Evolutionary conservation across 495 filamentous ascomycete species (phyloP).

Genomic region (Talaromyces thailandensis): DNA sequence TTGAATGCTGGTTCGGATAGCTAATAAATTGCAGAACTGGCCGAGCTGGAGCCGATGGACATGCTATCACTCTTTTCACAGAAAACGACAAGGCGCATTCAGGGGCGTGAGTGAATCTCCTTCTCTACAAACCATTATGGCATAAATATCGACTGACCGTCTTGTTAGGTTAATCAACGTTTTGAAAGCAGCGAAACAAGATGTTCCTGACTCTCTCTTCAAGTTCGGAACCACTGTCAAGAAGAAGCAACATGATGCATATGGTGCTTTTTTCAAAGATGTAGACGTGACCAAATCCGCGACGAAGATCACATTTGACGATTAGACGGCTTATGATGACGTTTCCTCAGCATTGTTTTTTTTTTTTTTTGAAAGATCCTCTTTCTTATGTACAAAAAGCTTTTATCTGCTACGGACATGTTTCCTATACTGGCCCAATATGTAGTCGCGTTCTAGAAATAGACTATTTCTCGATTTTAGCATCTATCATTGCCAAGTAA

Average conservation of each 20-base stretch:
- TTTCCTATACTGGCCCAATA: slow-evolving; percentile 38
- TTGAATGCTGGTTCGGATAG: neutral
- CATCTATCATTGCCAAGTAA: slow-evolving; percentile 7
- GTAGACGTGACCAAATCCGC: slow-evolving; percentile 65
- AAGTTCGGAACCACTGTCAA: slow-evolving; percentile 98
- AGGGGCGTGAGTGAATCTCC: slow-evolving; percentile 55
- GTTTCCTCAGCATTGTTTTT: neutral
- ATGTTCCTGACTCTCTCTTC: slow-evolving; percentile 76
- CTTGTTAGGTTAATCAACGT: slow-evolving; percentile 70
- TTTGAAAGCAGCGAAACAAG: slow-evolving; percentile 77
- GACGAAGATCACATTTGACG: slow-evolving; percentile 90
- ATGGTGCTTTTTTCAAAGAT: slow-evolving; percentile 90
- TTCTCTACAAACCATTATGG: neutral
- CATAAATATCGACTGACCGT: neutral
- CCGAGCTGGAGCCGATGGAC: slow-evolving; percentile 75
- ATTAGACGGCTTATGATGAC: slow-evolving; percentile 26
- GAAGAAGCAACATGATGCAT: slow-evolving; percentile 90
- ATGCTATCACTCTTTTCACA: slow-evolving; percentile 88
- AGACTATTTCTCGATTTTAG: slow-evolving; percentile 28
- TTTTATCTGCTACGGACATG: slow-evolving; percentile 20
- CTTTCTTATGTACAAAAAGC: slow-evolving; percentile 10
- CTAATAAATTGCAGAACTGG: slow-evolving; percentile 47
- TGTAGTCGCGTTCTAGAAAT: slow-evolving; percentile 50
- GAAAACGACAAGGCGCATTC: slow-evolving; percentile 84
- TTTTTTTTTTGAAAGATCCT: too few relatives aligned